phyloP scores from a whole-genome alignment of 1,284 basidiomycete species.

The Schizophyllum commune region DNA sequence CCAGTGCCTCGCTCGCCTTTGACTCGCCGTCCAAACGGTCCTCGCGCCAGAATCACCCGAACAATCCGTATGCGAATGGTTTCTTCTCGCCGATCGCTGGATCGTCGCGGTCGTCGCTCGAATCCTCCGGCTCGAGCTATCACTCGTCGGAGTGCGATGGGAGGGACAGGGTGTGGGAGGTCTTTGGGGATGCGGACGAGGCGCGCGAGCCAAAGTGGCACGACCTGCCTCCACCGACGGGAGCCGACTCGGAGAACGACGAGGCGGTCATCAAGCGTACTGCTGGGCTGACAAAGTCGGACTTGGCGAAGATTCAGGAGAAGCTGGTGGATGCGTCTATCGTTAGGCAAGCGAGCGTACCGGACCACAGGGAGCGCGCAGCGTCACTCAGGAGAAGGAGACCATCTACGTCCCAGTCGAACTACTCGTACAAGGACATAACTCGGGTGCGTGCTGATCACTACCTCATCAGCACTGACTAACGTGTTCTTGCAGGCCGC shows the following conservation, averaged over 20 bases:
- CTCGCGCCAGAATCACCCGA: slow-evolving; percentile 45
- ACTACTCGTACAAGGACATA: slow-evolving; percentile 42
- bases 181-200: slow-evolving; percentile 24
- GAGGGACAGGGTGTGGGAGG: slow-evolving; percentile 36
- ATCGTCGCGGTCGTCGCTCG: slow-evolving; percentile 70
- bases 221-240: slow-evolving; percentile 43
- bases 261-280: slow-evolving; percentile 54
- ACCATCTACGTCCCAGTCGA: slow-evolving; percentile 75
- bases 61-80: slow-evolving; percentile 47
- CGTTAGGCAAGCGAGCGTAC: slow-evolving; percentile 40
- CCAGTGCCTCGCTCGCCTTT: background rate
- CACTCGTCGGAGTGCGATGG: slow-evolving; percentile 67
- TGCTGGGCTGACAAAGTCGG: slow-evolving; percentile 59
- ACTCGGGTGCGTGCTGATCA: slow-evolving; percentile 38
- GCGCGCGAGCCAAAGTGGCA: slow-evolving; percentile 50
- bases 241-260: slow-evolving; percentile 23
- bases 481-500: slow-evolving; percentile 4
- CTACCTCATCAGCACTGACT: background rate
- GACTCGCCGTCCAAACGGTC: slow-evolving; percentile 31
- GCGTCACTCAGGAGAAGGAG: slow-evolving; percentile 58
- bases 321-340: slow-evolving; percentile 56
- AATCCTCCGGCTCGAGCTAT: slow-evolving; percentile 74
- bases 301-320: slow-evolving; percentile 65
- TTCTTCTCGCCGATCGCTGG: slow-evolving; percentile 61
- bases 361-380: slow-evolving; percentile 48